These are phyloP conservation scores for Dalbergia cultrata DNA, from an alignment of 306 rosid genomes.

Conservation along the genomic window DNA sequence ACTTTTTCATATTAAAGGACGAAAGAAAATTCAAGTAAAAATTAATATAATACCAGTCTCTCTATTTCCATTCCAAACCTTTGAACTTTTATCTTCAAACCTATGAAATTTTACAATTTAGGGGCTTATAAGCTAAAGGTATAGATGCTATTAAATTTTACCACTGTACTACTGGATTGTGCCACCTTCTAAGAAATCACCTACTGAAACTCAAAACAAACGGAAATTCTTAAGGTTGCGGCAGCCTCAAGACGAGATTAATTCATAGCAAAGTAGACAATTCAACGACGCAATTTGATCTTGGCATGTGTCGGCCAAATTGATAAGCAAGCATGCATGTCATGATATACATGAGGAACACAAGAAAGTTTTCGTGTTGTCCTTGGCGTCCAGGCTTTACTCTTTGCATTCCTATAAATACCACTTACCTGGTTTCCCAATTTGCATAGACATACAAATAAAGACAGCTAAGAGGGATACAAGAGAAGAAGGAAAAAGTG, in stretches of 20 bases:
- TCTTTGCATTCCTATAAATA: conserved; percentile 38
- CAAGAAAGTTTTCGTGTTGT: not conserved
- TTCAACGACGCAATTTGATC: conserved; percentile 25
- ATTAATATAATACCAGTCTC: too few relatives aligned
- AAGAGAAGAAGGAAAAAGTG: conserved; percentile 1
- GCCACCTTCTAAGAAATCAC: conserved; percentile 20
- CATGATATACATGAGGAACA: conserved; percentile 9
- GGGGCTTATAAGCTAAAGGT: too few relatives aligned
- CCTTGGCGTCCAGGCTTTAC: not conserved
- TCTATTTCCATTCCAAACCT: too few relatives aligned
- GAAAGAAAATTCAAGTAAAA: too few relatives aligned
- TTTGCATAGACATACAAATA: not conserved
- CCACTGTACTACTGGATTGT: not conserved
- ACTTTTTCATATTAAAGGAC: too few relatives aligned
- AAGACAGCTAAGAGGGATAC: not conserved
- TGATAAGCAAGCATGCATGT: not conserved
- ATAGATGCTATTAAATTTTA: not conserved
- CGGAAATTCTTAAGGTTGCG: not conserved
- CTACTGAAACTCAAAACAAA: not conserved
- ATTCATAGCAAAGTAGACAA: conserved; percentile 2
- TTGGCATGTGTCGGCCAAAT: not conserved
- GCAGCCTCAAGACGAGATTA: not conserved
- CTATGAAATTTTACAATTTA: too few relatives aligned
- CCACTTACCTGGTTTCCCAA: not conserved
- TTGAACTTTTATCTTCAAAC: too few relatives aligned